Evolutionary conservation across 2,329 filamentous ascomycete genomes (phyloP).

Genomic region (Cadophora luteo-olivacea): DNA sequence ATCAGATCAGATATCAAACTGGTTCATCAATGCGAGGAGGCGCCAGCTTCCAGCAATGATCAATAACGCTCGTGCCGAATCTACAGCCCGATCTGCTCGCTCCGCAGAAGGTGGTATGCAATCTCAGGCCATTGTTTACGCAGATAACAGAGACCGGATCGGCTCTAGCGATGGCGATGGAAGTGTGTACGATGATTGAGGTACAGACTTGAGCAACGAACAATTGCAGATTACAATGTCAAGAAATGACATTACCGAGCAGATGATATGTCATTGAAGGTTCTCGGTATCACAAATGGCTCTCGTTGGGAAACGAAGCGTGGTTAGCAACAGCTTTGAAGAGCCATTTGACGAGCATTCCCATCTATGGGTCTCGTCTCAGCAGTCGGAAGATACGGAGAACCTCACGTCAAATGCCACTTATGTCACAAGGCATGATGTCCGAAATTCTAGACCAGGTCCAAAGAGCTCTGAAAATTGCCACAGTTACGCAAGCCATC

Average conservation of each 20-base stretch:
- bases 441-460: not conserved
- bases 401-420: not conserved
- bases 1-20: slow-evolving; percentile 75
- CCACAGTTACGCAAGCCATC: slow-evolving; percentile 3
- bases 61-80: slow-evolving; percentile 52
- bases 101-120: slow-evolving; percentile 34
- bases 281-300: not conserved
- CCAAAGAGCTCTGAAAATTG: not conserved
- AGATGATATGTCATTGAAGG: not conserved
- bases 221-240: not conserved
- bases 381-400: not conserved
- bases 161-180: slow-evolving; percentile 58
- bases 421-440: not conserved
- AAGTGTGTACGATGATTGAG: slow-evolving; percentile 51
- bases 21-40: slow-evolving; percentile 80
- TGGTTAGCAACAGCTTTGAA: not conserved
- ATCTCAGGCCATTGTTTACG: slow-evolving; percentile 47
- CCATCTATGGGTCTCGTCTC: not conserved
- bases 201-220: not conserved
- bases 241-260: not conserved
- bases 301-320: not conserved
- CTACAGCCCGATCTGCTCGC: slow-evolving; percentile 34
- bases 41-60: slow-evolving; percentile 68
- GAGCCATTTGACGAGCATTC: not conserved
- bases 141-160: slow-evolving; percentile 29